Percentiles rank a stretch among this genome's conserved stretches.
Evolutionary conservation across 345 rosid genomes (phyloP).

Genomic region (Eucalyptus brandiana): DNA sequence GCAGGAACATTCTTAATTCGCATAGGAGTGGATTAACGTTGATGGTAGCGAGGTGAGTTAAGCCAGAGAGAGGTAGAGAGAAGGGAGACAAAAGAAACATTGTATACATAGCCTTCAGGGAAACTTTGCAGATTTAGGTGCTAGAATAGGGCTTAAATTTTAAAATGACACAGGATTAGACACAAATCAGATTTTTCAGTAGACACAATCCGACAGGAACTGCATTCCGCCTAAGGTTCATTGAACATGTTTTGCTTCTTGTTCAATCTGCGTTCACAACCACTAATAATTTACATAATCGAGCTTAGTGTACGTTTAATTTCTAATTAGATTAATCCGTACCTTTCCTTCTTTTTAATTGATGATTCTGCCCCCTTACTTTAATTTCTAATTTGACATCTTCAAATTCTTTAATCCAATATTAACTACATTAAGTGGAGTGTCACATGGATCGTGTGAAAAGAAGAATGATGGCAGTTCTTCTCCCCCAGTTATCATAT

Average conservation of each 20-base stretch:
- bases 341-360: neutral
- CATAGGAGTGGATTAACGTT: neutral
- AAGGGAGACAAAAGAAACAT: neutral
- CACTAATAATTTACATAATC: neutral
- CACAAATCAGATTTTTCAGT: neutral
- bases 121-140: neutral
- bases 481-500: neutral
- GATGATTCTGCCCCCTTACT: neutral
- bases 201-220: neutral
- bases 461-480: neutral
- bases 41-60: neutral
- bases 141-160: neutral
- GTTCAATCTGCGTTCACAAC: neutral
- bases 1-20: neutral
- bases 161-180: neutral
- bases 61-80: neutral
- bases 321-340: neutral
- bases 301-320: neutral
- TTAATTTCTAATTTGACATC: neutral
- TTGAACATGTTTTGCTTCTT: neutral
- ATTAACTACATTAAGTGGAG: neutral
- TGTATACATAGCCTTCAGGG: neutral
- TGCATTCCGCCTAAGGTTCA: neutral
- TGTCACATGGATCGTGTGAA: neutral
- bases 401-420: accelerated